A percentile compares a stretch with the other conserved stretches of the same genome.
Conservation (phyloP, 257 asterid genomes). For the Petunia axillaris region DNA sequence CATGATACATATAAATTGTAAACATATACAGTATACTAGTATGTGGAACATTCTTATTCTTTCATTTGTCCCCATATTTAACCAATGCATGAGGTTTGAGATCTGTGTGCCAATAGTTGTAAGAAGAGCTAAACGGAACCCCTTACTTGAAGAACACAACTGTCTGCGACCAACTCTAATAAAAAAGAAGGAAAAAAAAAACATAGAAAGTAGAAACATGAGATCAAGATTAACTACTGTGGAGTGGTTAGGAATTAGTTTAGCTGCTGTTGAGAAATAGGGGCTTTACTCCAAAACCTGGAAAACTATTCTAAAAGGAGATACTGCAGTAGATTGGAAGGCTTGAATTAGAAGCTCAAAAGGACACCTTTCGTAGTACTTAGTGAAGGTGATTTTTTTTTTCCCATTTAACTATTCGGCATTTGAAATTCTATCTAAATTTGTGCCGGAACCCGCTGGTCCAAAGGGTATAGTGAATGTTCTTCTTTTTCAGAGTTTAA, state of each 20-base stretch:
- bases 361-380: not conserved
- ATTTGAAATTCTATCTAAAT: no score
- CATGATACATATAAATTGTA: not conserved
- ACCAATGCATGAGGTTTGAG: not conserved
- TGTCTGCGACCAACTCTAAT: not conserved
- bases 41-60: not conserved
- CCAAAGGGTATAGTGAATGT: no score
- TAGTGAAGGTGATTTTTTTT: no score
- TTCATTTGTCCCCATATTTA: not conserved
- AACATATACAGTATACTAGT: not conserved
- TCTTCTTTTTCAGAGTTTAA: no score
- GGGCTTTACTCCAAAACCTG: constrained; percentile 16
- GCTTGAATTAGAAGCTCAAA: not conserved
- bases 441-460: no score
- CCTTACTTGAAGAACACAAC: not conserved
- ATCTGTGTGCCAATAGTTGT: not conserved
- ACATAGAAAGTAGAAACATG: not conserved
- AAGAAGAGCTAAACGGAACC: not conserved
- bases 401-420: no score
- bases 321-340: constrained; percentile 6
- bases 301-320: constrained; percentile 5
- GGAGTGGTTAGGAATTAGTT: constrained; percentile 41
- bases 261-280: constrained; percentile 38
- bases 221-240: not conserved
- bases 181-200: not conserved